A percentile compares a stretch with the other conserved stretches of the same genome.
Evolutionary conservation across 495 filamentous ascomycete species (phyloP).

Genomic region (Bathelium albidoporum): DNA sequence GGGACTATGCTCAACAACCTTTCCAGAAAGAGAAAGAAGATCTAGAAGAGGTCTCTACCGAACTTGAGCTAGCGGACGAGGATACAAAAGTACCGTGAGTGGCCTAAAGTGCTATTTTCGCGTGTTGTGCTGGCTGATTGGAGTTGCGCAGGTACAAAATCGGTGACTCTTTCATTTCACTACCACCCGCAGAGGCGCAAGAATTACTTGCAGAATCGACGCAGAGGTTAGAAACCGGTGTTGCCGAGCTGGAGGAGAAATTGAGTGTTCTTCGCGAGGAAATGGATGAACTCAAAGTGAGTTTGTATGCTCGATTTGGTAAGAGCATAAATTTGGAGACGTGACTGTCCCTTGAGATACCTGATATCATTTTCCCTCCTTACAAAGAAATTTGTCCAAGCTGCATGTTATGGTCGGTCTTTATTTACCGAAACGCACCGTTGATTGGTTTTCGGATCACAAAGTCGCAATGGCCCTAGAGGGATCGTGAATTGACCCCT

Average conservation of each 20-base stretch:
- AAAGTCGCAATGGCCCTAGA: neutral
- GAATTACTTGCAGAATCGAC: slow-evolving; percentile 64
- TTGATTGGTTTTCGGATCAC: neutral
- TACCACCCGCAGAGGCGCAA: slow-evolving; percentile 75
- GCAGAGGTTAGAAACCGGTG: slow-evolving; percentile 62
- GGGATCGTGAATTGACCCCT: slow-evolving; percentile 1
- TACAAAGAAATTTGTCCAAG: neutral
- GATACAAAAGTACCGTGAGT: slow-evolving; percentile 82
- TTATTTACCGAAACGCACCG: neutral
- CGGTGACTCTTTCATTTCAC: slow-evolving; percentile 84
- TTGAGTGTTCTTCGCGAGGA: slow-evolving; percentile 66
- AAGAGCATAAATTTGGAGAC: slow-evolving; percentile 92
- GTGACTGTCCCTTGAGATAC: slow-evolving; percentile 32
- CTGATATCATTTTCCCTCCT: neutral
- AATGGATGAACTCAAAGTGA: slow-evolving; percentile 78
- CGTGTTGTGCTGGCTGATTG: slow-evolving; percentile 8
- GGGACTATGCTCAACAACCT: neutral
- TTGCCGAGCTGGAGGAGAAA: slow-evolving; percentile 64
- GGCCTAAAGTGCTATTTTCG: neutral
- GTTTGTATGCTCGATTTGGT: slow-evolving; percentile 88
- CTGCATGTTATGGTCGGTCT: neutral
- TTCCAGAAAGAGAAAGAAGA: slow-evolving; percentile 95
- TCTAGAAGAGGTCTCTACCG: slow-evolving; percentile 78
- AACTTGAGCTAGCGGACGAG: slow-evolving; percentile 91
- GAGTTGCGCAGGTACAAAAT: slow-evolving; percentile 69